These are phyloP conservation scores for Microsporum ferrugineum DNA, from an alignment of 2,329 filamentous ascomycete species.

Conservation along the genomic window DNA sequence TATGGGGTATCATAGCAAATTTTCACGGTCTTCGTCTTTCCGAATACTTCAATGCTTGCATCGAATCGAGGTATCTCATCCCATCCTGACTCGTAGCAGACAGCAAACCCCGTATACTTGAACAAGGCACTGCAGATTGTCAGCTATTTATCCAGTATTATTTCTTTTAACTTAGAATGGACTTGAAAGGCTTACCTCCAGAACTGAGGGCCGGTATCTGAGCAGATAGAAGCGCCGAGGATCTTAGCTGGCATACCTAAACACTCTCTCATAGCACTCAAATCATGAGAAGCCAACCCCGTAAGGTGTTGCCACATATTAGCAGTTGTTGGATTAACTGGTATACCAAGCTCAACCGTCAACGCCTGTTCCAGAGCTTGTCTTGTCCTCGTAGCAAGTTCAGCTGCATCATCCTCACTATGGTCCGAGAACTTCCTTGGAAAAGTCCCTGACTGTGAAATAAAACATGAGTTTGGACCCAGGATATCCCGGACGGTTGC, in stretches of 20 bases:
- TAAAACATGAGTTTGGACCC: slow-evolving; percentile 38
- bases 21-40: slow-evolving; percentile 41
- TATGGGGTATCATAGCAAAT: slow-evolving; percentile 48
- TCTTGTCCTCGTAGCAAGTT: slow-evolving; percentile 15
- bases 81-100: slow-evolving; percentile 48
- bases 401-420: slow-evolving; percentile 17
- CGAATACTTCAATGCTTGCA: slow-evolving; percentile 36
- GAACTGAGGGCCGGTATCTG: slow-evolving; percentile 22
- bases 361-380: slow-evolving; percentile 25
- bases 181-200: slow-evolving; percentile 18
- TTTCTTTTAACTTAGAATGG: not conserved
- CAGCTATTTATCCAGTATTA: slow-evolving; percentile 6
- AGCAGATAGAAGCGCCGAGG: slow-evolving; percentile 27
- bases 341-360: slow-evolving; percentile 23
- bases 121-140: slow-evolving; percentile 24
- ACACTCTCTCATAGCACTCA: slow-evolving; percentile 44
- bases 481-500: slow-evolving; percentile 42
- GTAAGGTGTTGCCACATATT: slow-evolving; percentile 33
- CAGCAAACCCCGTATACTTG: slow-evolving; percentile 35
- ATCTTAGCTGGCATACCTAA: slow-evolving; percentile 39
- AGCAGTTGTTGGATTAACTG: slow-evolving; percentile 18
- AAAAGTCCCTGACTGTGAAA: slow-evolving; percentile 24
- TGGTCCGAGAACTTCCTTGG: slow-evolving; percentile 35
- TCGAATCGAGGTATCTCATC: slow-evolving; percentile 36
- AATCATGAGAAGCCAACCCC: slow-evolving; percentile 42